These are phyloP conservation scores for Prunus yedoensis DNA, from an alignment of 331 rosid genomes.

Conservation along the genomic window DNA sequence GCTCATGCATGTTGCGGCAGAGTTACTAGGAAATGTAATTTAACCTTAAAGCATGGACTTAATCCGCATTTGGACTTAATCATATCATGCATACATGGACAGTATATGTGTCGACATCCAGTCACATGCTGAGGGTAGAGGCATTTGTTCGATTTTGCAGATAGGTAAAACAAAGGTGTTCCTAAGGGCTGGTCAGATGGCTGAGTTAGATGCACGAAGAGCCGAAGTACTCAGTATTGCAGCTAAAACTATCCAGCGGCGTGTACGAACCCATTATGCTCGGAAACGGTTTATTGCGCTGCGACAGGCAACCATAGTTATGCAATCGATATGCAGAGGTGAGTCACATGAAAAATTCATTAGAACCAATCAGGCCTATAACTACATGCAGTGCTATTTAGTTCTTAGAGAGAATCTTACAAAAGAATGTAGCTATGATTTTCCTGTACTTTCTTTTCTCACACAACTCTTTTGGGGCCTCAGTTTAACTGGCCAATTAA, in stretches of 20 bases:
- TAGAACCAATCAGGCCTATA: slow-evolving; percentile 20
- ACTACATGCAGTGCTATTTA: slow-evolving; percentile 15
- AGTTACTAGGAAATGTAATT: slow-evolving; percentile 1
- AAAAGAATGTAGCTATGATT: not conserved
- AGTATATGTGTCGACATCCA: not conserved
- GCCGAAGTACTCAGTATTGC: slow-evolving; percentile 79
- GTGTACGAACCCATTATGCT: slow-evolving; percentile 77
- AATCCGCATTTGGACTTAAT: not conserved
- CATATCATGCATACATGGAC: slow-evolving; percentile 1
- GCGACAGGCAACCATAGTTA: slow-evolving; percentile 54
- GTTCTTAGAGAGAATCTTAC: not conserved
- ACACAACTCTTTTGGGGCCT: slow-evolving; percentile 11
- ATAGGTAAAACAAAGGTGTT: slow-evolving; percentile 93
- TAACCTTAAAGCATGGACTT: not conserved
- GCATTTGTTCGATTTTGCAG: slow-evolving; percentile 43
- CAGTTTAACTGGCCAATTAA: slow-evolving; percentile 18
- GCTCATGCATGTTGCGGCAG: not conserved
- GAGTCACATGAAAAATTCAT: slow-evolving; percentile 33
- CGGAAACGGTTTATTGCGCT: slow-evolving; percentile 72
- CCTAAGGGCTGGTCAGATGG: slow-evolving; percentile 99
- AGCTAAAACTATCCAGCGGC: slow-evolving; percentile 84
- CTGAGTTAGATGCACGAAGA: slow-evolving; percentile 89
- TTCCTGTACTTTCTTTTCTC: not conserved
- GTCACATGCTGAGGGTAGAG: slow-evolving; percentile 22
- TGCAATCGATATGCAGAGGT: slow-evolving; percentile 94